These are phyloP conservation scores for Colletotrichum melonis DNA, from an alignment of 2,329 filamentous ascomycete genomes.

Conservation along the genomic window DNA sequence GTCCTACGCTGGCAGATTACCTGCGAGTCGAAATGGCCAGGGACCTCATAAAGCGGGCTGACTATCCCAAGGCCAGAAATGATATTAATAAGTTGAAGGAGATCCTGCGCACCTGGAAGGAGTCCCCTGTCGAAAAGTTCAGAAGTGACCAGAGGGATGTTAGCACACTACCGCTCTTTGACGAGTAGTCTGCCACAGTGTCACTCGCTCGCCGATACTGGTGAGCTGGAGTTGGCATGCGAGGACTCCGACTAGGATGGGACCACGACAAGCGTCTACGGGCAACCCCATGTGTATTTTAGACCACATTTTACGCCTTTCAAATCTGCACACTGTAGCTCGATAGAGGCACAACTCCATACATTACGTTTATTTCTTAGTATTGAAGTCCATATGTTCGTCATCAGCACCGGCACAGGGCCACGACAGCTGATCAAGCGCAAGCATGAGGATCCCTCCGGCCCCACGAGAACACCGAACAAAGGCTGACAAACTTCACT, in stretches of 20 bases:
- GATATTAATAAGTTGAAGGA: background rate
- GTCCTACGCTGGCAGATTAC: background rate
- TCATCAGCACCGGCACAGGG: no score
- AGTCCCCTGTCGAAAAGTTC: conserved; percentile 11
- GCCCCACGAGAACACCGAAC: no score
- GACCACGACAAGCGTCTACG: background rate
- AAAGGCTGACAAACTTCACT: no score
- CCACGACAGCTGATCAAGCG: no score
- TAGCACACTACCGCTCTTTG: no score
- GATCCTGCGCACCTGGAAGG: conserved; percentile 7
- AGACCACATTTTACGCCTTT: no score
- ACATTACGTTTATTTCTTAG: no score
- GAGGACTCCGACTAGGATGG: background rate
- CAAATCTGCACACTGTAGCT: no score
- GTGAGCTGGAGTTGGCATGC: background rate
- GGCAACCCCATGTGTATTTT: background rate
- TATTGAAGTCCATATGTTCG: no score
- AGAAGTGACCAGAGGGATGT: background rate
- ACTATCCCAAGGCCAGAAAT: background rate
- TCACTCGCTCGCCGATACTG: background rate
- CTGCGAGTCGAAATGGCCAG: conserved; percentile 13
- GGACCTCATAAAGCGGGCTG: background rate
- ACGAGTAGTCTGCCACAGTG: no score
- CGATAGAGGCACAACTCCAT: no score
- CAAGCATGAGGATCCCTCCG: no score